phyloP scores from a whole-genome alignment of 2,329 filamentous ascomycete genomes.

The Cyphellophora attinorum region DNA sequence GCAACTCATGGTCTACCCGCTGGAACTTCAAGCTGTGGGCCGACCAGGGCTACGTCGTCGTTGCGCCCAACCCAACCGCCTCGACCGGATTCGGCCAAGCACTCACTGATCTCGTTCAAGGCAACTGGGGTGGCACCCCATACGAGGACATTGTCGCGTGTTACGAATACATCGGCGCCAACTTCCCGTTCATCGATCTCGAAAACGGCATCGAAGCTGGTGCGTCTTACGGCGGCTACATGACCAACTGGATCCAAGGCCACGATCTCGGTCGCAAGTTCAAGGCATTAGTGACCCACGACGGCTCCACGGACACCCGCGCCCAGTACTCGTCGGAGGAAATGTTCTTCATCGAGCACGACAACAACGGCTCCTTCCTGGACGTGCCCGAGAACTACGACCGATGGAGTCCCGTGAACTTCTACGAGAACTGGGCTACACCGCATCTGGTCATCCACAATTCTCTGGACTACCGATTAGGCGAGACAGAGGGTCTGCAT shows the following conservation, averaged over 20 bases:
- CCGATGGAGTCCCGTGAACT: constrained; percentile 59
- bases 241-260: constrained; percentile 77
- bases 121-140: constrained; percentile 76
- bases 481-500: constrained; percentile 67
- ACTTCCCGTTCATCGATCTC: constrained; percentile 28
- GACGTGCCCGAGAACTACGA: constrained; percentile 52
- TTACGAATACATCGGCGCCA: constrained; percentile 56
- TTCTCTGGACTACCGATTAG: constrained; percentile 75
- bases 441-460: constrained; percentile 79
- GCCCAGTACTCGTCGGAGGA: constrained; percentile 42
- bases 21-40: constrained; percentile 85
- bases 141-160: constrained; percentile 74
- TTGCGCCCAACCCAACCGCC: constrained; percentile 74
- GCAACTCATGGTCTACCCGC: constrained; percentile 65
- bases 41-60: constrained; percentile 76
- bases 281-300: constrained; percentile 79
- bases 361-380: constrained; percentile 42
- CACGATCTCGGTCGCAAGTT: constrained; percentile 73
- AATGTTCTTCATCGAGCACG: constrained; percentile 42
- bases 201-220: constrained; percentile 30
- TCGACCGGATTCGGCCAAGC: constrained; percentile 74
- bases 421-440: constrained; percentile 62
- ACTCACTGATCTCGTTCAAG: constrained; percentile 64
- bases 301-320: constrained; percentile 65
- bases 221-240: constrained; percentile 34